These are phyloP conservation scores for Arachis hypogaea DNA, from an alignment of 306 rosid genomes.

Conservation along the genomic window DNA sequence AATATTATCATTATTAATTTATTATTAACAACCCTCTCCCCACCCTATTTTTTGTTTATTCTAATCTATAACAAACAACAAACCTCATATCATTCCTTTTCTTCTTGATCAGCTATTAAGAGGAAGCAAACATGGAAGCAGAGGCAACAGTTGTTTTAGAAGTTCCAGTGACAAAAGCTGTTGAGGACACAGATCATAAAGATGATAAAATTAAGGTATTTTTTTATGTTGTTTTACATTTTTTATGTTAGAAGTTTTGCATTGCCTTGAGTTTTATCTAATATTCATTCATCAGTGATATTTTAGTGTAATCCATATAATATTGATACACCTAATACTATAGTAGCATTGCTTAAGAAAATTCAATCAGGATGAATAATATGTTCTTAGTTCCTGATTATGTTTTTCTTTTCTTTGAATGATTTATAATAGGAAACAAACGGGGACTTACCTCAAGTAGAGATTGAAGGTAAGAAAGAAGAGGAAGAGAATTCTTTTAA, in stretches of 20 bases:
- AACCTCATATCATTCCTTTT: constrained; percentile 18
- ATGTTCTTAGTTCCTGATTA: neutral
- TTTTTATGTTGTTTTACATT: constrained; percentile 5
- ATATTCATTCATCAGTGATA: constrained; percentile 1
- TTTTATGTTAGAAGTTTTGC: constrained; percentile 3
- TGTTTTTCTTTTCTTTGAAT: neutral
- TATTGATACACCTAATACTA: neutral
- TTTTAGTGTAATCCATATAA: constrained; percentile 20
- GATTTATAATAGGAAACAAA: constrained; percentile 55
- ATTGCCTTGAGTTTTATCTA: constrained; percentile 7
- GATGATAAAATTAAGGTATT: constrained; percentile 61
- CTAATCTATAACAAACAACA: neutral
- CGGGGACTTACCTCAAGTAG: constrained; percentile 48
- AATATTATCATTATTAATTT: neutral
- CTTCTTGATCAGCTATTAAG: constrained; percentile 23
- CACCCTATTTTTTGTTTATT: too few species aligned
- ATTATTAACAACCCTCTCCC: too few species aligned
- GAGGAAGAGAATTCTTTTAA: constrained; percentile 83
- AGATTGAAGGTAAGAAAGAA: constrained; percentile 64
- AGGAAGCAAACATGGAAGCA: constrained; percentile 61
- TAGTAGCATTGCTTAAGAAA: constrained; percentile 13
- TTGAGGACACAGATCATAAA: constrained; percentile 49
- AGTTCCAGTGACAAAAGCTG: constrained; percentile 55
- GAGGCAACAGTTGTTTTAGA: constrained; percentile 58
- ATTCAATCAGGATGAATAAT: neutral